Percentiles rank a stretch among this genome's conserved stretches.
Evolutionary conservation across 768 basidiomycete genomes (phyloP).

Genomic region (Polyporus arcularius): DNA sequence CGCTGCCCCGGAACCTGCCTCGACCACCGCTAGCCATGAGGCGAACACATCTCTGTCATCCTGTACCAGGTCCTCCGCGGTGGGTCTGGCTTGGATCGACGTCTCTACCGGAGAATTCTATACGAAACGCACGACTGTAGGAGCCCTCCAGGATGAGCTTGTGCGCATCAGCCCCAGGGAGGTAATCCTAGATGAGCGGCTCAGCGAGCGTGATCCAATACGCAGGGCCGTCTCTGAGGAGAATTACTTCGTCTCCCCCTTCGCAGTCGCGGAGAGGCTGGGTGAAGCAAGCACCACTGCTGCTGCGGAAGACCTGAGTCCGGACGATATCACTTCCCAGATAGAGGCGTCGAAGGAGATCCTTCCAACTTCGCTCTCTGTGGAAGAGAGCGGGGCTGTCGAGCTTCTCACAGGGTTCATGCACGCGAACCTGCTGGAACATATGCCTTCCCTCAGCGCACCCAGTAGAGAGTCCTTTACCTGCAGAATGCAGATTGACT

Average conservation of each 20-base stretch:
- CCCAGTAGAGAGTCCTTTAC: conserved; percentile 57
- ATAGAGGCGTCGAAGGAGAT: not conserved
- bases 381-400: conserved; percentile 58
- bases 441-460: conserved; percentile 64
- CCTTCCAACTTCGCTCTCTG: conserved; percentile 22
- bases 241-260: conserved; percentile 54
- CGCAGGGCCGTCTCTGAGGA: conserved; percentile 54
- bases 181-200: conserved; percentile 60
- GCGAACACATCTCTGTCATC: not conserved
- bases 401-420: conserved; percentile 65
- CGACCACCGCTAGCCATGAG: not conserved
- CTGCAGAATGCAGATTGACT: conserved; percentile 84
- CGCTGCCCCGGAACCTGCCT: conserved; percentile 19
- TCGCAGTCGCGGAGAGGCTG: conserved; percentile 15
- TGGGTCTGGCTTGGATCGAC: conserved; percentile 94
- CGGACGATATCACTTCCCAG: conserved; percentile 27
- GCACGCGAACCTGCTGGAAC: conserved; percentile 68
- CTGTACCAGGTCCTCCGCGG: not conserved
- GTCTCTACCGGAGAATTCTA: conserved; percentile 94
- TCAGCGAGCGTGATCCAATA: conserved; percentile 50
- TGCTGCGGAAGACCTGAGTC: conserved; percentile 1
- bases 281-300: not conserved
- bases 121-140: conserved; percentile 57
- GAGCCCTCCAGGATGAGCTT: conserved; percentile 75
- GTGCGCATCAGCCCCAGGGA: conserved; percentile 81